Evolutionary conservation across 768 basidiomycete species (phyloP).

Genomic region (Panaeolus cyanescens): DNA sequence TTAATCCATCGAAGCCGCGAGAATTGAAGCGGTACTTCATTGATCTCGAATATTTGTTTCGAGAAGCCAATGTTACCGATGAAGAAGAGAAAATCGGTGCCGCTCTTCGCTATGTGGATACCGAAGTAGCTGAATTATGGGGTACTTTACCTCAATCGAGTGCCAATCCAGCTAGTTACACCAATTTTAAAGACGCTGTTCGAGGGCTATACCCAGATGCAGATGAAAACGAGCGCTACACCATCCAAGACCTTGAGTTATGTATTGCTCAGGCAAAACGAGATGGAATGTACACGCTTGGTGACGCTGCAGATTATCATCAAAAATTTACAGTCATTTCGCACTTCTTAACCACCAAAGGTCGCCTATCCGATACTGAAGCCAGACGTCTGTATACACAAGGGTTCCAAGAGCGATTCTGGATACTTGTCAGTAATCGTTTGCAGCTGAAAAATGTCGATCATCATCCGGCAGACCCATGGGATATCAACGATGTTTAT

Average conservation of each 20-base stretch:
- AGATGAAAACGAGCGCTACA: constrained; percentile 3
- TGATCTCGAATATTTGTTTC: not conserved
- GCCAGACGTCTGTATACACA: constrained; percentile 10
- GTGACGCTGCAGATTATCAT: constrained; percentile 19
- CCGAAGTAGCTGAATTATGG: not conserved
- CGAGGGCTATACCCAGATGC: constrained; percentile 10
- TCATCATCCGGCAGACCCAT: constrained; percentile 4
- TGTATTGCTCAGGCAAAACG: constrained; percentile 7
- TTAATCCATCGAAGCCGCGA: not conserved
- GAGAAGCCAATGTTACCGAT: not conserved
- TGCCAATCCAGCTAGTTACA: not conserved
- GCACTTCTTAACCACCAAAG: constrained; percentile 16
- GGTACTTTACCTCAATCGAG: not conserved
- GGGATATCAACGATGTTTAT: constrained; percentile 4
- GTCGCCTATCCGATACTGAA: constrained; percentile 16
- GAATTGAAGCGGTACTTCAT: constrained; percentile 1
- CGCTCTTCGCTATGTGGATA: not conserved
- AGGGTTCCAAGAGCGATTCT: not conserved
- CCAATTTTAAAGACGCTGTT: constrained; percentile 10
- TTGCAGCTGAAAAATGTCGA: constrained; percentile 7
- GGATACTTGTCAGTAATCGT: not conserved
- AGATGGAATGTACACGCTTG: constrained; percentile 11
- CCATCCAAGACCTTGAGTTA: constrained; percentile 7
- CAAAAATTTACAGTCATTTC: constrained; percentile 19
- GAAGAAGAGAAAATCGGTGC: constrained; percentile 1